A percentile compares a stretch with the other conserved stretches of the same genome.
These are phyloP conservation scores for Trichoderma virens DNA, from an alignment of 495 filamentous ascomycete genomes.

Conservation along the genomic window DNA sequence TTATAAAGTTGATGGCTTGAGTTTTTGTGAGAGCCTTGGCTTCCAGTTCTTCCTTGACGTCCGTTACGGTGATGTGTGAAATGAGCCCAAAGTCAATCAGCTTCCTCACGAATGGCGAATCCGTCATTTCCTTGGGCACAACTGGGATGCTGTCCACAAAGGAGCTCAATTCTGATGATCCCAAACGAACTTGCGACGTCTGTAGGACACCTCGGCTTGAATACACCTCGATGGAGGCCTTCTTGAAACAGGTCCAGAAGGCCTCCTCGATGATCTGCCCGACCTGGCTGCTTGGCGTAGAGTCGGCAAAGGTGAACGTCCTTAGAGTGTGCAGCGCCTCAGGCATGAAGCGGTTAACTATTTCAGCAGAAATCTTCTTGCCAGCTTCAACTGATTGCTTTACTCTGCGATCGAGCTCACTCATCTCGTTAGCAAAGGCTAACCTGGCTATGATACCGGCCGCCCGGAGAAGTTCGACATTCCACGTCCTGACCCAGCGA, in stretches of 20 bases:
- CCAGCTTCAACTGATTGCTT: conserved; percentile 34
- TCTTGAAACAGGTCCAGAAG: conserved; percentile 86
- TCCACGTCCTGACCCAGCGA: conserved; percentile 88
- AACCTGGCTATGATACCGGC: conserved; percentile 86
- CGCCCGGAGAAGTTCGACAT: conserved; percentile 85
- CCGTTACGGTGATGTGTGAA: conserved; percentile 73
- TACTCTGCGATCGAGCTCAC: conserved; percentile 54
- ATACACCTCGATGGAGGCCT: conserved; percentile 73
- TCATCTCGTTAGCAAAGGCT: conserved; percentile 80
- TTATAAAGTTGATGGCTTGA: conserved; percentile 73
- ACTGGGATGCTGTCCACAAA: conserved; percentile 91
- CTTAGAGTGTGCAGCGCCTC: conserved; percentile 70
- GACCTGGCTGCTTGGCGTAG: conserved; percentile 75
- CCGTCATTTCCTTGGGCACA: conserved; percentile 64
- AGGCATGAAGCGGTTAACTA: conserved; percentile 60
- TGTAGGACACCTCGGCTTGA: conserved; percentile 78
- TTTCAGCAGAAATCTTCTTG: conserved; percentile 43
- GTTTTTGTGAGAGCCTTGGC: conserved; percentile 62
- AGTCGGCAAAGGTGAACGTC: conserved; percentile 80
- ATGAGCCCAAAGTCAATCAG: conserved; percentile 74
- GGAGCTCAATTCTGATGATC: conserved; percentile 66
- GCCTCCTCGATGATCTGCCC: conserved; percentile 81
- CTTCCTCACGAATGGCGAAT: conserved; percentile 63
- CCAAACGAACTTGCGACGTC: conserved; percentile 68
- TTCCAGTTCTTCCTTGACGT: conserved; percentile 75